Evolutionary conservation across 306 rosid genomes (phyloP), one percentile per base, ranked within the genome.

Genomic region (Albizia julibrissin): DNA sequence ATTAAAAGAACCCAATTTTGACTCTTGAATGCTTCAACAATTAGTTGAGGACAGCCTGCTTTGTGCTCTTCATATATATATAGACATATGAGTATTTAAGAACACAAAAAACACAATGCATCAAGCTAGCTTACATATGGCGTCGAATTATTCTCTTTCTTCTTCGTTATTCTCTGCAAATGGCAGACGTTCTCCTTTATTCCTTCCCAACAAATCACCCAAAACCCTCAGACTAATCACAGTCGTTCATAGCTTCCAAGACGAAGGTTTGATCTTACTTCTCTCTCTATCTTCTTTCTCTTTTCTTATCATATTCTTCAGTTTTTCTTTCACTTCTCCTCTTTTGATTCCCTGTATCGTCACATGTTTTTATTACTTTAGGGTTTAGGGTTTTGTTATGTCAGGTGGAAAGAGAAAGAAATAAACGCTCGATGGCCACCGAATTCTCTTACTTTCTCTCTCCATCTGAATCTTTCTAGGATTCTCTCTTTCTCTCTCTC

Each of bases 161-260:
- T 87, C 87, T 79, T 87, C 81, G 43, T 71, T 74, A 79, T 82
- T 67, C 79, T 67, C 83, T n/a, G 13, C 75, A 27, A 76, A 69
- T 80, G 58, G 83, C 76, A 78, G 87, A 78, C 67, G 42, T 34
- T 1, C 79, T 80, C 77, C 75, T 46, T 68, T 39, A n/a, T n/a
- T 39, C 52, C 21, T 69, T 69, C 0, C 19, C 65, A 81, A 79
- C 68, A 62, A 76, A 79, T 40, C 50, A 52, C 81, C 52, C 80
- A 58, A 19, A 79, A 43, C 73, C 15, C 15, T 78, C 21, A 81
- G 56, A 75, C 33, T 84, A 2, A 70, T 84, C 1, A 85, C 52
- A 47, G 18, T 46, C 62, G 77, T 74, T 80, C 91, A 85, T 15
- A 80, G 81, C 82, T 84, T 77, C 70, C 86, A 83, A 72, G 92